Conservation (phyloP, 345 rosid genomes). For the Linum lewisii region DNA sequence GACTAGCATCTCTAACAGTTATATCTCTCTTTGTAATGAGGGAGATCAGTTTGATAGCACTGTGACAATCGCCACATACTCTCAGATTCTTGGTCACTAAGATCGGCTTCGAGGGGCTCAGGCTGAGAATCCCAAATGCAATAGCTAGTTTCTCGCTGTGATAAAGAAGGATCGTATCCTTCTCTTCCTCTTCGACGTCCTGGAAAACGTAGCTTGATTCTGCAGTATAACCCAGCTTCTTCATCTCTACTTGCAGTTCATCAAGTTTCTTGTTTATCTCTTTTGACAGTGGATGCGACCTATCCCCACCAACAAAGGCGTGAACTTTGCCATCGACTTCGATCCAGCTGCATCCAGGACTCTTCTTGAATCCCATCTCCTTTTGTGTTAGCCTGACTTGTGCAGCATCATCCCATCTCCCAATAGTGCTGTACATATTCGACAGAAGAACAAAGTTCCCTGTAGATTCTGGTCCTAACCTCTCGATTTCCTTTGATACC, state of each 20-base stretch:
- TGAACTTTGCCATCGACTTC: constrained; percentile 28
- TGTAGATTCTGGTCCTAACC: constrained; percentile 32
- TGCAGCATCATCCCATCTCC: constrained; percentile 53
- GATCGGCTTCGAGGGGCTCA: constrained; percentile 11
- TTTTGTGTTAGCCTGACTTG: constrained; percentile 28
- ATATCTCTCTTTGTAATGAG: constrained; percentile 26
- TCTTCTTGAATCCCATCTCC: constrained; percentile 30
- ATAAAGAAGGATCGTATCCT: constrained; percentile 20
- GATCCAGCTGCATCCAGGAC: constrained; percentile 43
- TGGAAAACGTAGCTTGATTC: constrained; percentile 25
- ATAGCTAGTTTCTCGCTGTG: constrained; percentile 30
- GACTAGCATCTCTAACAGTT: constrained; percentile 24
- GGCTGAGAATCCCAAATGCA: constrained; percentile 22
- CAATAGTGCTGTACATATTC: constrained; percentile 35
- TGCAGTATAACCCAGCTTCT: constrained; percentile 18
- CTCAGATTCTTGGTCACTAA: constrained; percentile 19
- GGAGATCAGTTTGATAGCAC: constrained; percentile 36
- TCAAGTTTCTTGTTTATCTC: constrained; percentile 19
- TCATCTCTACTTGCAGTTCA: constrained; percentile 23
- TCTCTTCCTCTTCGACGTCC: constrained; percentile 30
- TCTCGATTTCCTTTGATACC: constrained; percentile 35
- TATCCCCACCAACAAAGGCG: constrained; percentile 32
- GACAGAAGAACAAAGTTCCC: constrained; percentile 49
- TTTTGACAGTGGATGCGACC: constrained; percentile 22
- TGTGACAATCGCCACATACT: constrained; percentile 19